A percentile compares a stretch with the other conserved stretches of the same genome.
Conservation (phyloP, 306 rosid genomes). For the Glycine latifolia region DNA sequence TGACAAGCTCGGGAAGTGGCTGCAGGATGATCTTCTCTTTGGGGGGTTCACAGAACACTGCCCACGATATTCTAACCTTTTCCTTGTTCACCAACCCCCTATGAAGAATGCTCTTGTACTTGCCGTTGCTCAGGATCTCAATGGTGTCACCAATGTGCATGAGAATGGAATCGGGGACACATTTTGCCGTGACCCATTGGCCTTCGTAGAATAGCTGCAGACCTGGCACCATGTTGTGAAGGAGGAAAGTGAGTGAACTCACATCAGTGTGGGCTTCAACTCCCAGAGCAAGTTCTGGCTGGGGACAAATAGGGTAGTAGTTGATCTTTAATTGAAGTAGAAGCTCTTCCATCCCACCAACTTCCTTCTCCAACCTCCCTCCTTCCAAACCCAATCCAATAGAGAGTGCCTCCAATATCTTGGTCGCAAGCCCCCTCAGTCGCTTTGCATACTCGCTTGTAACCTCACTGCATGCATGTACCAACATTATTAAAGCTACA, state of each 20-base stretch:
- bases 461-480: conserved; percentile 54
- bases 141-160: conserved; percentile 91
- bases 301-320: conserved; percentile 88
- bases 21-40: conserved; percentile 85
- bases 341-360: conserved; percentile 83
- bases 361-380: conserved; percentile 80
- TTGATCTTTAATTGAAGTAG: conserved; percentile 84
- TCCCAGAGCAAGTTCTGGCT: conserved; percentile 86
- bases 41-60: conserved; percentile 87
- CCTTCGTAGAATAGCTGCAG: conserved; percentile 74
- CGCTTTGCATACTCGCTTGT: conserved; percentile 72
- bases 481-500: not conserved
- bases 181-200: conserved; percentile 81
- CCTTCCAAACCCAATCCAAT: conserved; percentile 76
- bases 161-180: conserved; percentile 76
- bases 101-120: conserved; percentile 85
- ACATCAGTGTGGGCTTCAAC: conserved; percentile 91
- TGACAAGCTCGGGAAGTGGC: conserved; percentile 75
- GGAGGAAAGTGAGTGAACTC: conserved; percentile 80
- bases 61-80: conserved; percentile 91
- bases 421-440: conserved; percentile 67
- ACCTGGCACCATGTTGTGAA: conserved; percentile 95
- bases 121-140: conserved; percentile 83
- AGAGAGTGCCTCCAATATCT: conserved; percentile 59
- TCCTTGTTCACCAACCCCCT: conserved; percentile 87